phyloP scores from a whole-genome alignment of 345 rosid species.

The Isatis tinctoria region DNA sequence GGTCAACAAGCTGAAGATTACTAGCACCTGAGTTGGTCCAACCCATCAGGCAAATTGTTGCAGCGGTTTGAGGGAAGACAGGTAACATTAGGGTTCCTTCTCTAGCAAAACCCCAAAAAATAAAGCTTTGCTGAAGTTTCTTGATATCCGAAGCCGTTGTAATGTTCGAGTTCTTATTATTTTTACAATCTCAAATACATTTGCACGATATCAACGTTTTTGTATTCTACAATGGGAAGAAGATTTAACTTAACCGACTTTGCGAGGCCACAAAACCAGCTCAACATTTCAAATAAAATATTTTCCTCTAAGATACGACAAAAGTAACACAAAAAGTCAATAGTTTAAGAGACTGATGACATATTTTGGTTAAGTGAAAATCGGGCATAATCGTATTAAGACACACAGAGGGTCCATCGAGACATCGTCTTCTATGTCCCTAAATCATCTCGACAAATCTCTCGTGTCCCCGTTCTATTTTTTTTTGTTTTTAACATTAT shows the following conservation, averaged over 20 bases:
- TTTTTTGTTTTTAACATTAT: no score
- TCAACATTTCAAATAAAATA: not conserved
- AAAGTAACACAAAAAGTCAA: not conserved
- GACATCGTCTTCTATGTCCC: no score
- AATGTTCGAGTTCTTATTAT: not conserved
- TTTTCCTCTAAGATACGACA: not conserved
- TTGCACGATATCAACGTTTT: not conserved
- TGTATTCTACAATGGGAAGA: not conserved
- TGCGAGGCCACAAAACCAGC: not conserved
- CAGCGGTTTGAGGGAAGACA: not conserved
- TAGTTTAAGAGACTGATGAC: not conserved
- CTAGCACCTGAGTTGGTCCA: slow-evolving; percentile 4
- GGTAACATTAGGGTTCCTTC: not conserved
- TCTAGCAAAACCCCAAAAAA: not conserved
- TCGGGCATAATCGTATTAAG: no score
- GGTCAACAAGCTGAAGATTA: slow-evolving; percentile 46
- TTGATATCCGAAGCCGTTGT: not conserved
- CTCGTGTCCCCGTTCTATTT: no score
- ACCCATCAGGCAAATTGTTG: not conserved
- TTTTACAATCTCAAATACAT: not conserved
- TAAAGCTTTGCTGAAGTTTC: not conserved
- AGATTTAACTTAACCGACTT: not conserved
- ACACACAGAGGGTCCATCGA: no score
- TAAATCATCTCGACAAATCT: no score
- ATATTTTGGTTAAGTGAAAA: no score